Evolutionary conservation across 2,329 filamentous ascomycete genomes (phyloP).

Genomic region (Fusarium marasasianum): DNA sequence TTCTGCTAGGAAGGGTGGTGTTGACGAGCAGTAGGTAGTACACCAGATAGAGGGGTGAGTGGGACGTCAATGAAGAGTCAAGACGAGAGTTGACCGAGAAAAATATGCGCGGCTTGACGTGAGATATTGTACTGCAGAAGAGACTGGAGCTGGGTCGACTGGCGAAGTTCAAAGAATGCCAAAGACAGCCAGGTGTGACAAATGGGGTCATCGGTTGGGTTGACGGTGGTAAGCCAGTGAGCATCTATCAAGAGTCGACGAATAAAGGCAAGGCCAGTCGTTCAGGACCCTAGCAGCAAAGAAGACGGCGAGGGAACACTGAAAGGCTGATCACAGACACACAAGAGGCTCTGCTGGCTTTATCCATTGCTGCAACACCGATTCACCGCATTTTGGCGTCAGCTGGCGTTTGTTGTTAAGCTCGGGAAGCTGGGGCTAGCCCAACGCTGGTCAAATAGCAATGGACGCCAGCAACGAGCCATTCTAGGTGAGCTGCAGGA

Average conservation of each 20-base stretch:
- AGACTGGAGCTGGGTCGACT: conserved; percentile 9
- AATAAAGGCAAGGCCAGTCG: conserved; percentile 30
- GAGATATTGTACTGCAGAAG: neutral
- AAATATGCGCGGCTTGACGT: conserved; percentile 5
- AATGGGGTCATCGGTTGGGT: conserved; percentile 34
- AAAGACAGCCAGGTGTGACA: conserved; percentile 28
- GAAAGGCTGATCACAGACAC: conserved; percentile 11
- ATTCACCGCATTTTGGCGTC: conserved; percentile 46
- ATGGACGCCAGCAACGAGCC: conserved; percentile 26
- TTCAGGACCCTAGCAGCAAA: conserved; percentile 27
- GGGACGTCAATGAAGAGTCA: conserved; percentile 35
- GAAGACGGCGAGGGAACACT: conserved; percentile 10
- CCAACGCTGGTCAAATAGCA: conserved; percentile 32
- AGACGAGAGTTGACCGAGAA: conserved; percentile 28
- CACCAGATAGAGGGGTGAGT: conserved; percentile 40
- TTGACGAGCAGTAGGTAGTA: conserved; percentile 37
- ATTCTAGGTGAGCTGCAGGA: conserved; percentile 41
- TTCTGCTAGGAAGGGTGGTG: conserved; percentile 39
- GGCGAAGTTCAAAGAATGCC: conserved; percentile 34
- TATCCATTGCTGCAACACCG: conserved; percentile 23
- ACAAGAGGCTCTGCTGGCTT: conserved; percentile 32
- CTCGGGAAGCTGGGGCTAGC: conserved; percentile 34
- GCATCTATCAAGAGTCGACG: conserved; percentile 34
- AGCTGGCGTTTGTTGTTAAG: conserved; percentile 34
- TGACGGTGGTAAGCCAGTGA: conserved; percentile 35